Conservation (phyloP, 257 asterid genomes). For the Nicotiana undulata region DNA sequence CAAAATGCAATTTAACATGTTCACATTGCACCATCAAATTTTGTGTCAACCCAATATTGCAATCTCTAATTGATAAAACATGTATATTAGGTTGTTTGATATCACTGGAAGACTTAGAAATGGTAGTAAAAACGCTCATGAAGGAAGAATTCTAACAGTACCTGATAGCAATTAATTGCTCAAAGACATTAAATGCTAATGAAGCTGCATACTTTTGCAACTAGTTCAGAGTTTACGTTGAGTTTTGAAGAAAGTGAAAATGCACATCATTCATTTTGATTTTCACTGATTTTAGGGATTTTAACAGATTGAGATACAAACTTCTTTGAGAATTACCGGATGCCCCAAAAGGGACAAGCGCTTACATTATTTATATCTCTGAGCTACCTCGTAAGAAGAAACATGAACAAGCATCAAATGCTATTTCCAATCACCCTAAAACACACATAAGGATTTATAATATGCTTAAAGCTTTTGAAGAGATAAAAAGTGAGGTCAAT, state of each 20-base stretch:
- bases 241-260: not conserved
- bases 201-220: not conserved
- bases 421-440: not conserved
- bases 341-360: not conserved
- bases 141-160: not conserved
- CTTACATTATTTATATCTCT: not conserved
- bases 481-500: slow-evolving; percentile 9
- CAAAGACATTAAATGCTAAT: not conserved
- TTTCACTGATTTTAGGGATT: not conserved
- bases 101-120: not conserved
- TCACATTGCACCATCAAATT: not conserved
- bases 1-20: not conserved
- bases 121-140: not conserved
- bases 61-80: not conserved
- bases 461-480: not conserved
- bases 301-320: not conserved
- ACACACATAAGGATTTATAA: not conserved
- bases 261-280: not conserved
- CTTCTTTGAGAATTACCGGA: not conserved
- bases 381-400: not conserved
- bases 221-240: not conserved
- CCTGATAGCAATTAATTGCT: not conserved
- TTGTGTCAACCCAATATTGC: not conserved
- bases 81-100: not conserved
- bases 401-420: not conserved